These are phyloP conservation scores for Tetrahymena thermophila DNA, from an alignment of 73 alveolate genomes.

Conservation along the genomic window DNA sequence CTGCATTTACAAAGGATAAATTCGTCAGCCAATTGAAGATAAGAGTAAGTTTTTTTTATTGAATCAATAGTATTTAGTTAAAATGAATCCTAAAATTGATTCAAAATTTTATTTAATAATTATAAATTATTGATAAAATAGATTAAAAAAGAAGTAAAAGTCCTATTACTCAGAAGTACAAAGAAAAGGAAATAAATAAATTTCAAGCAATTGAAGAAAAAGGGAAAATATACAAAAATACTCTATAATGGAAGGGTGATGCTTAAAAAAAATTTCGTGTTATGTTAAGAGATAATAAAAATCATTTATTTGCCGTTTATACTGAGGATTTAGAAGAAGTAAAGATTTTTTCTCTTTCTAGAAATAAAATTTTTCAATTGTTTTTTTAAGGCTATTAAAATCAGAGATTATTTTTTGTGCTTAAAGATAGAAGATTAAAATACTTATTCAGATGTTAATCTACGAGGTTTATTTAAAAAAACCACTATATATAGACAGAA, in stretches of 20 bases:
- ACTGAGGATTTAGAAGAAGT: not conserved
- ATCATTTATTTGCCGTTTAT: not conserved
- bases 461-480: not conserved
- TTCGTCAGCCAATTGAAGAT: not conserved
- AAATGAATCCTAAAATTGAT: no score
- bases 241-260: not conserved
- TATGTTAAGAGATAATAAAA: not conserved
- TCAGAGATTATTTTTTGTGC: not conserved
- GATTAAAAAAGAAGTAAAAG: not conserved
- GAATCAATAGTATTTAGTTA: no score
- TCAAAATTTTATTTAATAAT: no score
- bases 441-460: not conserved
- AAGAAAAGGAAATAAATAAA: not conserved
- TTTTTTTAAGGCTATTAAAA: not conserved
- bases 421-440: not conserved
- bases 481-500: not conserved
- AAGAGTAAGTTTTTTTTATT: not conserved
- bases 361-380: no score
- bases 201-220: not conserved
- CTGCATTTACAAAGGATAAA: not conserved
- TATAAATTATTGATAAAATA: no score
- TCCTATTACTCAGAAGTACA: not conserved
- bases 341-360: not conserved
- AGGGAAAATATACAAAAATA: not conserved
- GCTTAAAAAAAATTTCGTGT: not conserved